Evolutionary conservation across 441 rosid genomes (phyloP).

Genomic region (Corymbia calophylla): DNA sequence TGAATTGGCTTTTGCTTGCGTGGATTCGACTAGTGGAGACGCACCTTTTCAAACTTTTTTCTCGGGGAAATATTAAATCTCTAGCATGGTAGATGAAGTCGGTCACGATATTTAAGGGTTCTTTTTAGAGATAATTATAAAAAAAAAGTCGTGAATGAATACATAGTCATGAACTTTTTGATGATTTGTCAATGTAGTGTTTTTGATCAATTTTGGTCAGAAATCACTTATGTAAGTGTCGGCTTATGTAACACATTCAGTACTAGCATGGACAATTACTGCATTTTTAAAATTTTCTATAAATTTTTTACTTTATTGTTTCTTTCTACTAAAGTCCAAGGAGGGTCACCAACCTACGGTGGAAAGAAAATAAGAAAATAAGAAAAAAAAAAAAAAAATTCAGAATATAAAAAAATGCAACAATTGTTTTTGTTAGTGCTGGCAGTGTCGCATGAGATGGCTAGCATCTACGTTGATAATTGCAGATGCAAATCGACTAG

Average conservation of each 20-base stretch:
- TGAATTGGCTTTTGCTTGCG: neutral
- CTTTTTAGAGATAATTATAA: neutral
- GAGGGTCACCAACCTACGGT: rapidly evolving
- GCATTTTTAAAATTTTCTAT: neutral
- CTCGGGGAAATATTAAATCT: neutral
- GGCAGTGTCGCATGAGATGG: rapidly evolving
- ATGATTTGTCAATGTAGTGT: neutral
- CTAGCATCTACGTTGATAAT: rapidly evolving
- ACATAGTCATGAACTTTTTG: neutral
- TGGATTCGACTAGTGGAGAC: neutral
- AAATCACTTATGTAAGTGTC: neutral
- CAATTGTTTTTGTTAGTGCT: rapidly evolving
- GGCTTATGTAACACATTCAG: rapidly evolving
- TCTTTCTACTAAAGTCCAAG: rapidly evolving
- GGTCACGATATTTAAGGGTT: neutral
- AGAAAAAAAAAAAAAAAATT: neutral
- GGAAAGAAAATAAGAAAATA: neutral
- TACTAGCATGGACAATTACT: rapidly evolving
- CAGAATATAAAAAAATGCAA: neutral
- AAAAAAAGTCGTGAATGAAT: too few species aligned
- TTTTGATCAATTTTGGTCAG: rapidly evolving
- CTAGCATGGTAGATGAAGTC: neutral
- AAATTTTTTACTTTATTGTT: neutral
- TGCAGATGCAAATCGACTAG: rapidly evolving
- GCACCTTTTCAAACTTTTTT: neutral